Evolutionary conservation across 2,329 filamentous ascomycete genomes (phyloP), one percentile per base, ranked within the genome.

Genomic region (Colletotrichum cuscutae): DNA sequence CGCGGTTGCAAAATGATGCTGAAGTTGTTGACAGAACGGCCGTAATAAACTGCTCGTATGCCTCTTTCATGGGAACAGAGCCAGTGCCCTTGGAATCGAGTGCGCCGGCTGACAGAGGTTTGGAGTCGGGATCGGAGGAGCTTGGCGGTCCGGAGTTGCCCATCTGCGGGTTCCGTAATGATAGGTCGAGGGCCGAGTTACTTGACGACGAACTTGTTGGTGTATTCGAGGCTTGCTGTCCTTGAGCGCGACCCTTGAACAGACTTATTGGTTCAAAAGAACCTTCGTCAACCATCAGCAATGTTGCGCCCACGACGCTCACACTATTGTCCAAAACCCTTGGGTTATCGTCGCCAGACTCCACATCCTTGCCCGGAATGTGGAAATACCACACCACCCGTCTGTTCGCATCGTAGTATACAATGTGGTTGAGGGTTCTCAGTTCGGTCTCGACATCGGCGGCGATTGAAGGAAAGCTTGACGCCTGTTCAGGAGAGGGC

Each of bases 371-470:
- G 64, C 80, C 81, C 3, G 81, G 73, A 24, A 90, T 81, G 30
- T 84, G 84, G 76, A 91, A 91, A 72, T 86, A 84, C 89, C 89
- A 91, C 66, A 91, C 80, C 11, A 83, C 85, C 57, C 85, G 85
- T 71, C 87, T 83, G 46, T 80, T 81, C 12, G 84, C 79, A 79
- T 91, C 89, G 76, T 86, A 86, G 62, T 87, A 86, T 2, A 88
- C 86, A 60, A 90, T 81, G 71, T 87, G 84, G 59, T 89, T 89
- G 80, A 87, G 84, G 72, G 83, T 84, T 73, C 89, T 84, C 65
- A 90, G 79, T 26, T 81, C 77, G 69, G 82, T 82, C 76, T 91
- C 89, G 73, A 90, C 81, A 72, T 89, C 87, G 75, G 87, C 82
- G 22, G 85, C 85, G 60, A 82, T 82, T 62, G 85, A 84, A 52